A percentile compares a stretch with the other conserved stretches of the same genome.
Conservation (phyloP, 2,329 filamentous ascomycete genomes). For the Periglandula ipomoeae region DNA sequence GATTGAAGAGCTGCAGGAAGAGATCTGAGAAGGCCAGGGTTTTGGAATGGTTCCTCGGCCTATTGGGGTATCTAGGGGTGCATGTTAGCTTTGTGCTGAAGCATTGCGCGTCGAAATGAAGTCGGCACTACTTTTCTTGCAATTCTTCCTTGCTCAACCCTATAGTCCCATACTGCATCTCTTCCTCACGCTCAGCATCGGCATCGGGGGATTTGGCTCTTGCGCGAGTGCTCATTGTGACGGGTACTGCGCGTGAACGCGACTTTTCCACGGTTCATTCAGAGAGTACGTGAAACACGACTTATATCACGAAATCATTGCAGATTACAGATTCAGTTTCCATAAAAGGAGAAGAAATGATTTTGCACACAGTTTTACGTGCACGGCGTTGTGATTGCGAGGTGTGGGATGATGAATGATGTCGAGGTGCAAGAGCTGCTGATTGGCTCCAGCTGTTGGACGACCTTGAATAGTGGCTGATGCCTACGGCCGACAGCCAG, state of each 20-base stretch:
- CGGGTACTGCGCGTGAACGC: neutral
- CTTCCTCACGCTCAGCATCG: conserved; percentile 40
- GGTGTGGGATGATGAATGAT: too few relatives aligned
- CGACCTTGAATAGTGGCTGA: too few relatives aligned
- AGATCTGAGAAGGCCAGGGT: conserved; percentile 79
- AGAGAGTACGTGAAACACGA: too few relatives aligned
- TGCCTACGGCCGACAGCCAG: too few relatives aligned
- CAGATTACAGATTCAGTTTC: too few relatives aligned
- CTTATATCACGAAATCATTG: too few relatives aligned
- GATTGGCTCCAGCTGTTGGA: too few relatives aligned
- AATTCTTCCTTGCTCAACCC: conserved; percentile 32
- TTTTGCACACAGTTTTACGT: too few relatives aligned
- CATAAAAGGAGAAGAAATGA: too few relatives aligned
- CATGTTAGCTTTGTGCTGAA: neutral
- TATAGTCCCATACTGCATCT: conserved; percentile 37
- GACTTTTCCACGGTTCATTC: too few relatives aligned
- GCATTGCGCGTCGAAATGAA: neutral
- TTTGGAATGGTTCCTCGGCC: conserved; percentile 69
- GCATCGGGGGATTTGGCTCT: conserved; percentile 22
- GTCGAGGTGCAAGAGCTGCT: too few relatives aligned
- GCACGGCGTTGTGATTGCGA: too few relatives aligned
- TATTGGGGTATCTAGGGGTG: conserved; percentile 61
- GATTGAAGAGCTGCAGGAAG: conserved; percentile 71
- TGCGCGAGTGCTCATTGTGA: conserved; percentile 1
- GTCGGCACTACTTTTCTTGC: conserved; percentile 29